Evolutionary conservation across 345 rosid species (phyloP), one percentile per base, ranked within the genome.

Genomic region (Excoecaria cochinchinensis): DNA sequence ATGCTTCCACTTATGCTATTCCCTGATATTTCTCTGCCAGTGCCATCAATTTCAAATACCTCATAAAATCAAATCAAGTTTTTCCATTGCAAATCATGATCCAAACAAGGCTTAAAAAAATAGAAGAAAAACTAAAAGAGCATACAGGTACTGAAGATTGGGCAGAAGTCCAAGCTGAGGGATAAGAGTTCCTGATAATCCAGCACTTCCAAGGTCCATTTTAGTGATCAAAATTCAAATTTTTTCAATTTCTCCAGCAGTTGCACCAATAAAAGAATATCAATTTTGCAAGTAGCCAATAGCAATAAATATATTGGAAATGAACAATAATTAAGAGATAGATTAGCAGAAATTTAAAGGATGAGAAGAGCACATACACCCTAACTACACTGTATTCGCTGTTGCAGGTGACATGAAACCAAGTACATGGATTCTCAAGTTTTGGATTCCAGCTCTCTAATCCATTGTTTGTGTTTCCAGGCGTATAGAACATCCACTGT

Each of bases 111-210:
- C n/a, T n/a, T n/a, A n/a, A n/a, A n/a, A n/a, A n/a, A n/a, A n/a
- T n/a, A n/a, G n/a, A n/a, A n/a, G n/a, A n/a, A 55, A 11, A 8
- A 15, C n/a, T 47, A 39, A 25, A 10, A 12, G 17, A 5, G 57
- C 87, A 77, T 80, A 89, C 89, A 89, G 40, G 64, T 79, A 84
- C 73, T 80, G 87, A 25, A 89, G 84, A 84, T 87, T 81, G 13
- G 79, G 3, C 82, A 89, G 55, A 8, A 0, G 38, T 61, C 85
- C 88, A 60, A 85, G 89, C 76, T 84, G 67, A 15, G 87, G 88
- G 63, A 80, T 44, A 62, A 89, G 83, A 0, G 80, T 65, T 70
- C 90, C 90, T 24, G 82, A 77, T 57, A 87, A 65, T 53, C 81
- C 77, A 39, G 84, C 86, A 47, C 42, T 40, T 1, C 87, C 89